Evolutionary conservation across 1,284 basidiomycete species (phyloP), one percentile per base, ranked within the genome.

Genomic region (Pisolithus thermaeus): DNA sequence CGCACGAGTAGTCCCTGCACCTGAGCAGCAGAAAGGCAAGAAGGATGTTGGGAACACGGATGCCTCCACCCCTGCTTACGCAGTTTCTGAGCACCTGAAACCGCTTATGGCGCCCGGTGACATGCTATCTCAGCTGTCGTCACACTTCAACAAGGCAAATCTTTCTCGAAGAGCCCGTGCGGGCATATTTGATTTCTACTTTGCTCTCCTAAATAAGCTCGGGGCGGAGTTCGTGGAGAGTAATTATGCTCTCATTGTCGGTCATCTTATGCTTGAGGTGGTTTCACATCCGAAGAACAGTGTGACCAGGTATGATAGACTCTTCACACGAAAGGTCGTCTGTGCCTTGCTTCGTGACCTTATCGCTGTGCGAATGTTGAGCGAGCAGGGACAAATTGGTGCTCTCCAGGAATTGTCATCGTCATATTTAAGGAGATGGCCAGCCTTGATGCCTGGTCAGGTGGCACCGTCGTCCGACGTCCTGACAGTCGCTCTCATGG

Each of bases 171-270:
- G 85, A 67, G 80, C 82, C 1, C 81, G 88, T 22, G 84, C 92
- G 38, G 93, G 92, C 5, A 79, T 98, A 35, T 87, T 97, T 63
- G 92, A 97, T 60, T 87, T 93, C 58, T 98, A 98, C 62, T 80
- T 84, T 2, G 81, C 88, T 0, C 70, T 97, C 1, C 77, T 98
- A 51, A 80, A 79, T 1, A 75, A 78, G 7, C 82, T 98, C 5
- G 96, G 94, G 0, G 56, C 84, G 0, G 66, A 70, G 1, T 99
- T 92, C 68, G 83, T 93, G 40, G 94, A 97, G 65, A 67, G 72
- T 27, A 89, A 96, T 65, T 99, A 97, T 61, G 74, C 81, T 9
- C 75, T 86, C 36, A 80, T 98, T 51, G 77, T 92, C 36, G 73
- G 74, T 36, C 95, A 99, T 66, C 70, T 98, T 52, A 78, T 90